phyloP scores from a whole-genome alignment of 208 protist genomes.

The Tritrichomonas musculus region DNA sequence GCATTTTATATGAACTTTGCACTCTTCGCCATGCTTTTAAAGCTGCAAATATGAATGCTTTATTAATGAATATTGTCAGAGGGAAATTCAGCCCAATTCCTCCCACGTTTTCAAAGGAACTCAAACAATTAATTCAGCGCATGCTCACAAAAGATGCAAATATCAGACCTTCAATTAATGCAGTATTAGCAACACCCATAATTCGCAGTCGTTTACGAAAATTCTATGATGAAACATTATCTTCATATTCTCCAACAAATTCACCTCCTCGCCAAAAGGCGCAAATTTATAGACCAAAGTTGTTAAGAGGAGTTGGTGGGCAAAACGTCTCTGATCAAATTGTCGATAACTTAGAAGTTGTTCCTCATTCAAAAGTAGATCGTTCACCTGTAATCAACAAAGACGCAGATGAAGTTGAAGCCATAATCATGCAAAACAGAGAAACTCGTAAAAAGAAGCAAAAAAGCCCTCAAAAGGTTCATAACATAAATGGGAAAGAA shows the following conservation, averaged over 20 bases:
- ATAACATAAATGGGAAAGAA: no score
- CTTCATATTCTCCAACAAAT: neutral
- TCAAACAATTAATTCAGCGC: neutral
- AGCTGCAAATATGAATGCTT: neutral
- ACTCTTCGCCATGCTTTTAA: constrained; percentile 23
- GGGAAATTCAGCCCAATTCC: constrained; percentile 23
- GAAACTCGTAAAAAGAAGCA: no score
- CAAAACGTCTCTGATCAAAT: no score
- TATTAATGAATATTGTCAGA: constrained; percentile 1
- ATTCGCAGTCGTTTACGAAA: neutral
- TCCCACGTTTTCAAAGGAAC: neutral
- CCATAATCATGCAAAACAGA: no score
- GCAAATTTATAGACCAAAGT: no score
- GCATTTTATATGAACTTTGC: constrained; percentile 18
- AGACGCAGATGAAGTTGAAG: no score
- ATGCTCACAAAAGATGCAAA: neutral
- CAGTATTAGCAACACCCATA: neutral
- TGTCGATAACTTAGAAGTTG: no score
- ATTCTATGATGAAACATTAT: neutral
- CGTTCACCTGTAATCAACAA: no score
- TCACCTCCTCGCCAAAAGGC: neutral
- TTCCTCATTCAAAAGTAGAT: no score
- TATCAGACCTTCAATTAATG: neutral
- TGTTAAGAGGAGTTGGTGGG: no score
- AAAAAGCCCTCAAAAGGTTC: no score